These are phyloP conservation scores for Podila clonocystis DNA, from an alignment of 192 early-diverging fungal species.

Conservation along the genomic window DNA sequence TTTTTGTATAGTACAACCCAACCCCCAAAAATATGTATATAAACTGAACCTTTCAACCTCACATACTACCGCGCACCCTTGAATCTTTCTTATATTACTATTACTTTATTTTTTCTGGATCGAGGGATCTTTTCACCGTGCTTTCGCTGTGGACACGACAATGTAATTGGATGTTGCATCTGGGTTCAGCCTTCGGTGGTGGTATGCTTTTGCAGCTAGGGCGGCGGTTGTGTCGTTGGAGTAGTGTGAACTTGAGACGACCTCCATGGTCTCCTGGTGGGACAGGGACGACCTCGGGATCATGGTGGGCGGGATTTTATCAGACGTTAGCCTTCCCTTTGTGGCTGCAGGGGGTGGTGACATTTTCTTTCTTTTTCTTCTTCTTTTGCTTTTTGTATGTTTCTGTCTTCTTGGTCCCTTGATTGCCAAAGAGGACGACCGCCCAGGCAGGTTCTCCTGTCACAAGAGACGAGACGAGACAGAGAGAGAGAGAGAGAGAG, in stretches of 20 bases:
- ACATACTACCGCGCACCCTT: too few relatives aligned
- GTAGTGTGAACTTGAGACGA: neutral
- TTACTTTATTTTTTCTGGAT: neutral
- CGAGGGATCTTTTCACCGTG: neutral
- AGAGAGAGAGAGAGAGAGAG: too few relatives aligned
- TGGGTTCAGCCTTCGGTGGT: neutral
- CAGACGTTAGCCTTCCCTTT: neutral
- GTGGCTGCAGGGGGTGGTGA: neutral
- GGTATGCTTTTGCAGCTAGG: neutral
- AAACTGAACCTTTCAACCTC: too few relatives aligned
- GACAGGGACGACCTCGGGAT: conserved; percentile 1
- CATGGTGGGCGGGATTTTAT: neutral
- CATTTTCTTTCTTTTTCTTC: neutral
- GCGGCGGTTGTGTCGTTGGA: neutral
- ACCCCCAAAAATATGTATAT: too few relatives aligned
- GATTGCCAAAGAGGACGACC: too few relatives aligned
- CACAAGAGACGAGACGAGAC: too few relatives aligned
- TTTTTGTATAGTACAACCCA: too few relatives aligned
- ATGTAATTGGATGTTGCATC: neutral
- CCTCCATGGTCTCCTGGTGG: neutral
- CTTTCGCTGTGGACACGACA: neutral
- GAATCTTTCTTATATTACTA: neutral
- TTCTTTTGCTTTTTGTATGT: neutral
- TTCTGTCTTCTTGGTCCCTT: neutral
- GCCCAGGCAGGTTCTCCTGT: too few relatives aligned